A percentile compares a stretch with the other conserved stretches of the same genome.
Conservation (phyloP, 148 eudicot genomes). For the Spergularia marina region DNA sequence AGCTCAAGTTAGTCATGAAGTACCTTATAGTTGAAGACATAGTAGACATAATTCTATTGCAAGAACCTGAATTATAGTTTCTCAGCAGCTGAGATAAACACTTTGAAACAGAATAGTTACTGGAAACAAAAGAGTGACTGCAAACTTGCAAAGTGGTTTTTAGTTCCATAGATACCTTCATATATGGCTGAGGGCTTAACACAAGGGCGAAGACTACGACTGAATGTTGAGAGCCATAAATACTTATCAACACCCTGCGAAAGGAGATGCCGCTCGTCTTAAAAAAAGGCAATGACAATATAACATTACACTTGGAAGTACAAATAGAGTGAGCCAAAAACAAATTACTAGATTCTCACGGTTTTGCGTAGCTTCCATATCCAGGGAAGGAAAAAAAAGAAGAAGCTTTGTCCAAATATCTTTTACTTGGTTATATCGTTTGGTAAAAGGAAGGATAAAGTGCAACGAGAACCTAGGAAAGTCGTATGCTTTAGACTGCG, state of each 20-base stretch:
- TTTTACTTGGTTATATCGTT: neutral
- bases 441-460: neutral
- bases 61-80: neutral
- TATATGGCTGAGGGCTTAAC: conserved; percentile 60
- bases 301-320: neutral
- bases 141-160: neutral
- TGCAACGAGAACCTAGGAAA: neutral
- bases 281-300: neutral
- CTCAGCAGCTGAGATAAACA: neutral
- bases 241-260: conserved; percentile 41
- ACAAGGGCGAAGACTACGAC: conserved; percentile 56
- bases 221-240: conserved; percentile 48
- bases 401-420: neutral
- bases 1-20: conserved; percentile 9
- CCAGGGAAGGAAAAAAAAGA: too few species aligned
- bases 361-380: neutral
- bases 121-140: neutral
- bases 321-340: neutral
- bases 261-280: conserved; percentile 12
- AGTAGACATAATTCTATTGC: neutral
- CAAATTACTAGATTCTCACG: neutral
- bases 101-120: neutral
- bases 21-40: neutral
- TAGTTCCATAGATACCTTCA: conserved; percentile 44
- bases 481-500: neutral